Evolutionary conservation across 768 basidiomycete genomes (phyloP), one percentile per base, ranked within the genome.

Genomic region (Termitomyces sp.): DNA sequence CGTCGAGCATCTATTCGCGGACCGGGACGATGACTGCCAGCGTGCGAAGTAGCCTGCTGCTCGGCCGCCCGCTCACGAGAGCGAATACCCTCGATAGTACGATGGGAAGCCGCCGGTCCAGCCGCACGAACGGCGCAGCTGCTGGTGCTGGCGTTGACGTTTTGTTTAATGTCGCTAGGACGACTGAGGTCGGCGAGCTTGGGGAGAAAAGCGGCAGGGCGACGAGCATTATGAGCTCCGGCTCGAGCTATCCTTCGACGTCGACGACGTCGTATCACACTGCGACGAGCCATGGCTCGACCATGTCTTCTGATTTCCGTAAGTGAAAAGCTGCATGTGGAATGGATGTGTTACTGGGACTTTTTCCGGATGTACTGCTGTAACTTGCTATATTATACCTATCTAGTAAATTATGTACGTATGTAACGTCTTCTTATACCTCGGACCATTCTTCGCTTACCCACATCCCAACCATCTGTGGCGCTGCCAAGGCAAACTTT

Each of bases 61-160:
- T 67, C 1, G 76, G 75, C 57, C 69, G 76, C 15, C 76, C 77
- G 39, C 73, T 74, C 4, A 79, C 79, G 36, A 66, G 75, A 46
- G 71, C 72, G 37, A 71, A 72, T 46, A 69, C 73, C 16, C 62
- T 73, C 51, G 72, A 70, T 9, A 58, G 67, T 48, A 65, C 64
- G 28, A 56, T 60, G 51, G 68, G 56, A 44, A 70, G 71, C 57
- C 70, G 67, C 20, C 68, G 72, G 22, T 69, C 73, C n/a, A 80
- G 76, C 55, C 65, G 76, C 37, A 60, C 69, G 15, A 73, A 71
- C 54, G 77, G 75, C 42, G 58, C 73, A 2, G 66, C 68, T 2
- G 66, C 65, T 9, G 65, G 66, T 10, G n/a, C n/a, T n/a, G 73
- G 69, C 10, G 73, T 69, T 18, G 73, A 72, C 47, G 58, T 70